Conservation (phyloP, 192 early-diverging fungal genomes). For the Obelidium mucronatum region DNA sequence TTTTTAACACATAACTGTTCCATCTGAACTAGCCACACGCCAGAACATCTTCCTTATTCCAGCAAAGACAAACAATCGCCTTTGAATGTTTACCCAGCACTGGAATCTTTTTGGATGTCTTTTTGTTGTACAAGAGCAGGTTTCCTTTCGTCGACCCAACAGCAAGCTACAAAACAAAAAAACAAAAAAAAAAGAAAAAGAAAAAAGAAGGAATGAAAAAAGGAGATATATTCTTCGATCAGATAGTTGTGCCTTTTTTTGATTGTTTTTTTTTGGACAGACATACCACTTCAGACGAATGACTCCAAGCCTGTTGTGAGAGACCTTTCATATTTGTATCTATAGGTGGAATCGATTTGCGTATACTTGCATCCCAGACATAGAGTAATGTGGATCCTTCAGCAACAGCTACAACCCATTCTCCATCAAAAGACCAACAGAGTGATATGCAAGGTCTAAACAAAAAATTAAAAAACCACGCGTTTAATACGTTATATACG, state of each 20-base stretch:
- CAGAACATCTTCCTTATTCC: constrained; percentile 55
- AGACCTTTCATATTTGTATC: constrained; percentile 54
- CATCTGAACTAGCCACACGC: constrained; percentile 57
- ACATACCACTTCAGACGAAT: constrained; percentile 49
- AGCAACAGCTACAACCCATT: constrained; percentile 45
- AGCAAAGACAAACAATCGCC: constrained; percentile 47
- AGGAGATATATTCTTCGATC: too few species aligned
- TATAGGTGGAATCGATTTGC: constrained; percentile 21
- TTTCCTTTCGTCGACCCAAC: constrained; percentile 59
- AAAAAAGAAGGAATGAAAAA: too few species aligned
- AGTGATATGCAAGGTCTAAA: constrained; percentile 42
- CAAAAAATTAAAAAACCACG: not conserved
- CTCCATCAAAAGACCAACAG: constrained; percentile 53
- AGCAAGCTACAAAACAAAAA: constrained; percentile 43
- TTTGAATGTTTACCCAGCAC: constrained; percentile 62
- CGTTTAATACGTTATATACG: not conserved
- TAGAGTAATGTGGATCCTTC: constrained; percentile 27
- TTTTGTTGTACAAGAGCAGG: constrained; percentile 51
- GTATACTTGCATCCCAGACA: constrained; percentile 49
- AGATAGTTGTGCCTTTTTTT: too few species aligned
- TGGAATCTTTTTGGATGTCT: constrained; percentile 50
- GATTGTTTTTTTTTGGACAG: too few species aligned
- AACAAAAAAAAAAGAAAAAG: not conserved
- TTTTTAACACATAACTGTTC: constrained; percentile 43
- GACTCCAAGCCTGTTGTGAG: constrained; percentile 47